Percentiles rank a stretch among this genome's conserved stretches.
Conservation (phyloP, 2,329 filamentous ascomycete species). For the Aspergillus texensis region DNA sequence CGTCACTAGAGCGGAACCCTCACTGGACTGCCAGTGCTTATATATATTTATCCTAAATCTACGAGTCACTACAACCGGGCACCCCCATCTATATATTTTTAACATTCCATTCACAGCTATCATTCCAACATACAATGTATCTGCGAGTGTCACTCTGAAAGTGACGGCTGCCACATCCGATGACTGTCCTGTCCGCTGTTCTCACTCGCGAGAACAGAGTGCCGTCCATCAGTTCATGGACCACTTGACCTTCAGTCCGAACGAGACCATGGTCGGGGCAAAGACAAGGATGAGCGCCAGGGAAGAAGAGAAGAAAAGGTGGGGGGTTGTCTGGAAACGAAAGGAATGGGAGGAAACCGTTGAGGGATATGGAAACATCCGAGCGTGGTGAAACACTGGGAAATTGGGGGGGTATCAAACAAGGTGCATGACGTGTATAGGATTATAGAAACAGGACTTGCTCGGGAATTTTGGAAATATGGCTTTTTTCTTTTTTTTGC, state of each 20-base stretch:
- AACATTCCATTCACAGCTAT: conserved; percentile 18
- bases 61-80: not conserved
- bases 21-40: not conserved
- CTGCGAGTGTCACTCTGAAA: conserved; percentile 26
- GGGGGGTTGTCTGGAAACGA: not conserved
- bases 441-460: conserved; percentile 4
- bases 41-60: no score
- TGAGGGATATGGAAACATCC: conserved; percentile 8
- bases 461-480: not conserved
- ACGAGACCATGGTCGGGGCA: not conserved
- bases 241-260: not conserved
- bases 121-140: conserved; percentile 23
- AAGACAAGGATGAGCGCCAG: conserved; percentile 34
- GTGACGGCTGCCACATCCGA: conserved; percentile 41
- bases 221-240: not conserved
- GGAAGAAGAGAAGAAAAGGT: conserved; percentile 18
- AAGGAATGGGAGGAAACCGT: conserved; percentile 2
- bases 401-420: conserved; percentile 15
- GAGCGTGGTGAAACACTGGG: conserved; percentile 9
- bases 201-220: not conserved
- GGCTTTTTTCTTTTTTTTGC: conserved; percentile 22
- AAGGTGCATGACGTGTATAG: conserved; percentile 3
- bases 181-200: conserved; percentile 2
- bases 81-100: not conserved
- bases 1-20: not conserved